Evolutionary conservation across 495 filamentous ascomycete species (phyloP).

Genomic region (Penicillium verhagenii): DNA sequence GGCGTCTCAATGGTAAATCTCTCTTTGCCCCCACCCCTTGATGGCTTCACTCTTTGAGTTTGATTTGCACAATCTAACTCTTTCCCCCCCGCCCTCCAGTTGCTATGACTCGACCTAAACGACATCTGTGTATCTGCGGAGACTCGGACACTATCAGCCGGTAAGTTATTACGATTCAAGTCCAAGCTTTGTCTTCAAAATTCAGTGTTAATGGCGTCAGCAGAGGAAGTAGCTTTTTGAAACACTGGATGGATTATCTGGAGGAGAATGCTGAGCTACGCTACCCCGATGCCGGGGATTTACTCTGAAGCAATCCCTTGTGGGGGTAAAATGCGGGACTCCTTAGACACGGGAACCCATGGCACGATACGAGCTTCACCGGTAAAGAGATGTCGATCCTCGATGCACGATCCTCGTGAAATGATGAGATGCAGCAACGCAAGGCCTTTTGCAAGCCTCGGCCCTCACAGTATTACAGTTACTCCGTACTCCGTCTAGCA

Average conservation of each 20-base stretch:
- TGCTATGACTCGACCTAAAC: constrained; percentile 90
- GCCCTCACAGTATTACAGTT: neutral
- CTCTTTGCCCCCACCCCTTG: no score
- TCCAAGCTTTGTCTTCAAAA: neutral
- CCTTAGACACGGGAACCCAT: neutral
- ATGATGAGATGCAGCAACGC: neutral
- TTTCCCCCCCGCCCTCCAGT: constrained; percentile 62
- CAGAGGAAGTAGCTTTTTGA: constrained; percentile 79
- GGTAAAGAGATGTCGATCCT: neutral
- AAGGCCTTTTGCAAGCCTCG: neutral
- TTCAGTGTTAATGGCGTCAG: neutral
- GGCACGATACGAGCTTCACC: neutral
- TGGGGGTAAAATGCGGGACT: no score
- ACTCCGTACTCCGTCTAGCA: no score
- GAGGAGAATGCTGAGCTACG: constrained; percentile 82
- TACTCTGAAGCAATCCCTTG: constrained; percentile 32
- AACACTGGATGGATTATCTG: constrained; percentile 83
- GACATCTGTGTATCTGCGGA: constrained; percentile 86
- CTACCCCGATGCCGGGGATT: constrained; percentile 69
- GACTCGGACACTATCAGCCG: constrained; percentile 87
- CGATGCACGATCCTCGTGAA: no score
- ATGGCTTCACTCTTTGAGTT: neutral
- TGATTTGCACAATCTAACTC: neutral
- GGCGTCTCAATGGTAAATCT: constrained; percentile 77
- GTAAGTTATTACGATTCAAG: constrained; percentile 50